These are phyloP conservation scores for Pichiaceae sp. DNA, from an alignment of 1,139 yeast genomes.

Conservation along the genomic window DNA sequence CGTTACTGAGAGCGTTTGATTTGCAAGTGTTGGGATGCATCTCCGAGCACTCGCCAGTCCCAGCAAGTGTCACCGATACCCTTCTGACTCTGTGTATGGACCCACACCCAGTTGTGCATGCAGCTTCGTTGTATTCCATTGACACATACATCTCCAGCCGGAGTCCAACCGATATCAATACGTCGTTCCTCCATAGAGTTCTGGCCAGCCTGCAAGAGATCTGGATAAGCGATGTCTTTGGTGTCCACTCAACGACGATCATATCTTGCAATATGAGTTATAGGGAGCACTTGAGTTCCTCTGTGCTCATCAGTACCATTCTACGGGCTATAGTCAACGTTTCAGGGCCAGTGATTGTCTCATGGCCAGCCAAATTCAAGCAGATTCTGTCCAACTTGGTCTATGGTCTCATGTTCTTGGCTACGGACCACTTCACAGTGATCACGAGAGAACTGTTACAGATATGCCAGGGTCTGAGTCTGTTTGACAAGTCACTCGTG, in stretches of 20 bases:
- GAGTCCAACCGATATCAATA: slow-evolving; percentile 42
- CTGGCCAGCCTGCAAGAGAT: slow-evolving; percentile 38
- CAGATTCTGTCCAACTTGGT: slow-evolving; percentile 13
- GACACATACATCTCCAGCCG: slow-evolving; percentile 43
- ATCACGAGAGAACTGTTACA: slow-evolving; percentile 25
- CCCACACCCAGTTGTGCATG: slow-evolving; percentile 79
- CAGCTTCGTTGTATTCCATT: slow-evolving; percentile 59
- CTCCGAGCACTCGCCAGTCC: slow-evolving; percentile 38
- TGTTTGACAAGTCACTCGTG: slow-evolving; percentile 23
- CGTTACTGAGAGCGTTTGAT: slow-evolving; percentile 58
- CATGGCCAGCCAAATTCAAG: slow-evolving; percentile 14
- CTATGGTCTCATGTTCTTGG: slow-evolving; percentile 14
- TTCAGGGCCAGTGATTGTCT: slow-evolving; percentile 22
- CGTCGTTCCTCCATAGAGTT: slow-evolving; percentile 32
- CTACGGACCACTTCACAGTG: slow-evolving; percentile 18
- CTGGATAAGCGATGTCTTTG: slow-evolving; percentile 46
- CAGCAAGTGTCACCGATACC: slow-evolving; percentile 42
- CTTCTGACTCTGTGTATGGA: slow-evolving; percentile 57
- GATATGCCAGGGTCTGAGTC: slow-evolving; percentile 24
- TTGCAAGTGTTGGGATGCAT: slow-evolving; percentile 55
- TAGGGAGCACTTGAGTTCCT: slow-evolving; percentile 26
- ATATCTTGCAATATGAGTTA: slow-evolving; percentile 40
- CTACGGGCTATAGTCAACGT: slow-evolving; percentile 19
- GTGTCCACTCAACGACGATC: slow-evolving; percentile 34
- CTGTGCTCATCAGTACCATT: slow-evolving; percentile 14